Conservation (phyloP, 2,329 filamentous ascomycete genomes). For the Hymenoscyphus fraxineus region DNA sequence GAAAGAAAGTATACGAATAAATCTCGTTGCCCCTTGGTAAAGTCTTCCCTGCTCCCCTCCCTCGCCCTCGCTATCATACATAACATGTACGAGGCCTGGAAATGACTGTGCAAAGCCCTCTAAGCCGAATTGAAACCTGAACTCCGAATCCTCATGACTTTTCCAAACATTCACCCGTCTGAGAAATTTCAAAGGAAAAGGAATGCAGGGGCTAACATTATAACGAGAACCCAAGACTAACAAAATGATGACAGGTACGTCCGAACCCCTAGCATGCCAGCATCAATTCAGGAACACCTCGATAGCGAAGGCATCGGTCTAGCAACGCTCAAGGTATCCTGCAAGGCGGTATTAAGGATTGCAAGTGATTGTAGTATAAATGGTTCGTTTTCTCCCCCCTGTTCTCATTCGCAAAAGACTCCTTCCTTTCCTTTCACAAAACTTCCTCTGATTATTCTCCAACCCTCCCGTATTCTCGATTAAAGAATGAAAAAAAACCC, state of each 20-base stretch:
- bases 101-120: background rate
- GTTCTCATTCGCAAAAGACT: background rate
- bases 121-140: background rate
- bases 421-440: background rate
- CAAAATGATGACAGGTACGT: slow-evolving; percentile 1
- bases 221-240: no score
- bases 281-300: slow-evolving; percentile 4
- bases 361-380: slow-evolving; percentile 6
- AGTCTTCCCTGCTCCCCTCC: no score
- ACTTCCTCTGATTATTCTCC: background rate
- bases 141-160: no score
- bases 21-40: slow-evolving; percentile 43
- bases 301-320: background rate
- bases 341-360: slow-evolving; percentile 3
- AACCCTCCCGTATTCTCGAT: background rate
- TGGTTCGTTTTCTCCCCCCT: background rate
- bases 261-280: slow-evolving; percentile 5
- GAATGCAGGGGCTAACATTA: no score
- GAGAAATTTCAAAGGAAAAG: no score
- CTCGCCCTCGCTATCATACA: background rate
- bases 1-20: slow-evolving; percentile 44
- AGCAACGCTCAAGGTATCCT: background rate
- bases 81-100: no score
- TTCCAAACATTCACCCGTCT: no score
- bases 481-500: background rate